Evolutionary conservation across 2,329 filamentous ascomycete genomes (phyloP), one percentile per base, ranked within the genome.

Genomic region (Venturia aucupariae): DNA sequence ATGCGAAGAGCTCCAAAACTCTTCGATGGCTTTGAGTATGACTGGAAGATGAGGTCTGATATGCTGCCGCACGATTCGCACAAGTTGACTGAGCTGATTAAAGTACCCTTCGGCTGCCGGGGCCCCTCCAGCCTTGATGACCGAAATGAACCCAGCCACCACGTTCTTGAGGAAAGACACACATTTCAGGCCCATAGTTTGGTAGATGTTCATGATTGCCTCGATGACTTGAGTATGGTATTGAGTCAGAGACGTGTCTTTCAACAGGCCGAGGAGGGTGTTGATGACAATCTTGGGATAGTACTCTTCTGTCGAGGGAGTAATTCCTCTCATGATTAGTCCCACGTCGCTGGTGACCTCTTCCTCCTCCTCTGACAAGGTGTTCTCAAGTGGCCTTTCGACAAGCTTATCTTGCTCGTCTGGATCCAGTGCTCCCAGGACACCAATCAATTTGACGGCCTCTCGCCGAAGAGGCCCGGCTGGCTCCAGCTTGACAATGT

Each of bases 211-310:
- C 87, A 99, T 97, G 70, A 99, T 95, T 5, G 94, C 94, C 74
- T 97, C 94, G 62, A 99, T 94, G 17, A 97, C 93, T 13, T 89
- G 86, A 4, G 92, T 93, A 71, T 99, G 95, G 70, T 96, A 93
- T 71, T 95, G 90, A 15, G 88, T 85, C 4, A 99, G 81, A 0
- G 94, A 97, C 32, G 87, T 86, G 70, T 99, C 94, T 71, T 93
- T 95, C 42, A 99, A 78, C 68, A 99, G 92, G 65, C 92, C 88
- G 71, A 99, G 86, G 13, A 99, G 82, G 1, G 94, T 95, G 71
- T 96, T 96, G 73, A 99, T 97, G 59, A 97, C 94, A 22, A 99
- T 92, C 0, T 94, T 99, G 0, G 94, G 94, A 72, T 96, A 99
- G 75, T 99, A 99, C 71, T 99, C 94, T 72, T 99, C 96, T 72